Percentiles rank a stretch among this genome's conserved stretches.
phyloP scores from a whole-genome alignment of 148 eudicot genomes.

The Pouteria glomerata region DNA sequence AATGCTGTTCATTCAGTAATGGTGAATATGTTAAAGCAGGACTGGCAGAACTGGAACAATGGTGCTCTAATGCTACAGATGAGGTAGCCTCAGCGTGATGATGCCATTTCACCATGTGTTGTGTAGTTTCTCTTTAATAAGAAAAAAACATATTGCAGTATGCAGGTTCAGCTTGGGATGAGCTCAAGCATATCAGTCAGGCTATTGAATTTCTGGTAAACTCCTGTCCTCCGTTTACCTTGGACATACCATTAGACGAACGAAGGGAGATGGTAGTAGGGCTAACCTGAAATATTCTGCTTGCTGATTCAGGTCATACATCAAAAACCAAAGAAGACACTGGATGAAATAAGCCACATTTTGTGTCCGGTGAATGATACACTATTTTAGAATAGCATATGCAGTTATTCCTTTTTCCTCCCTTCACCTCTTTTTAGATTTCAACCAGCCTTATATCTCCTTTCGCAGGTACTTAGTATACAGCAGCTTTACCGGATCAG shows the following conservation, averaged over 20 bases:
- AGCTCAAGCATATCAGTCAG: slow-evolving; percentile 94
- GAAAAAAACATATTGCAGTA: slow-evolving; percentile 43
- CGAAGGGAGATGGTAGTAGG: not conserved
- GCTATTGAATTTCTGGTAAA: slow-evolving; percentile 90
- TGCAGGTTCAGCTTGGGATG: slow-evolving; percentile 97
- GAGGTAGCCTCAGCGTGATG: slow-evolving; percentile 42
- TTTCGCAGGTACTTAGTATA: slow-evolving; percentile 76
- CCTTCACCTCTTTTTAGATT: slow-evolving; percentile 3
- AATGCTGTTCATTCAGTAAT: slow-evolving; percentile 96
- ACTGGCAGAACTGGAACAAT: slow-evolving; percentile 80
- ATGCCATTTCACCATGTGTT: not conserved
- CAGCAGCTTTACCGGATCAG: slow-evolving; percentile 92
- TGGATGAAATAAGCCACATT: slow-evolving; percentile 75
- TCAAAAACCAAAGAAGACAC: slow-evolving; percentile 85
- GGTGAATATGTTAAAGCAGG: slow-evolving; percentile 99
- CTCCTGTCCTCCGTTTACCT: slow-evolving; percentile 4
- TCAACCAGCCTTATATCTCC: slow-evolving; percentile 17
- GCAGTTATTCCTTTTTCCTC: not conserved
- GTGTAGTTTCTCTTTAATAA: not conserved
- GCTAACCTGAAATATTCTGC: not conserved
- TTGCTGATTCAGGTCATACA: slow-evolving; percentile 62
- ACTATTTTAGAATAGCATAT: not conserved
- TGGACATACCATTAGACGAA: not conserved
- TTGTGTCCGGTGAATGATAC: slow-evolving; percentile 79
- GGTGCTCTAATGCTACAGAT: slow-evolving; percentile 81